Evolutionary conservation across 106 monocot species (phyloP), one percentile per base, ranked within the genome.

Genomic region (Alisma plantagoaquatica): DNA sequence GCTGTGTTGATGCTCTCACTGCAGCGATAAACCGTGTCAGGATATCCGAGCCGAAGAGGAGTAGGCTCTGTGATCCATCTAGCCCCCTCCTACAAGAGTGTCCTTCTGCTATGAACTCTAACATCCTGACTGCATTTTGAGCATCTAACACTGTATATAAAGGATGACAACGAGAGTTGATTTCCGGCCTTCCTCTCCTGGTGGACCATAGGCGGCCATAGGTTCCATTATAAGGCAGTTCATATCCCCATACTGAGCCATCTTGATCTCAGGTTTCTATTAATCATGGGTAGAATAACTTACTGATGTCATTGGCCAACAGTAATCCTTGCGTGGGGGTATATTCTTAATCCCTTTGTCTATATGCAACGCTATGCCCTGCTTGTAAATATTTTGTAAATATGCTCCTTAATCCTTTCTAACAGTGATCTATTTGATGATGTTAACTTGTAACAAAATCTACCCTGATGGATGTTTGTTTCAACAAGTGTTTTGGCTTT

Each of bases 11-110:
- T 71, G 81, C 64, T 24, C 75, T 96, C 35, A 66, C 89, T 12
- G 75, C 67, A 23, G 89, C 84, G 3, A 81, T 96, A 43, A 78
- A 83, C 12, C 73, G 81, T 22, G 79, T 96, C 23, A 73, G 63
- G 57, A 96, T 96, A 71, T 96, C 96, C 1, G 96, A 89, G 59
- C 81, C 89, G 1, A 96, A 96, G 57, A 46, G 89, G 57, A 96
- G 69, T 41, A 64, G 89, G 68, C 48, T 89, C 25, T 84, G 84
- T 43, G 68, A 61, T 14, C 67, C 88, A 16, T 70, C 68, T 12
- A 54, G 44, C n/a, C 72, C 77, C 1, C 65, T 77, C 20, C 70
- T 61, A 25, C 78, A 73, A 62, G 68, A 88, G 43, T 69, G 78
- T 38, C 78, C 81, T 20, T 85, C 87, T 54, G 82, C 78, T 61